Evolutionary conservation across 2,329 filamentous ascomycete species (phyloP).

Genomic region (Drechmeria coniospora): DNA sequence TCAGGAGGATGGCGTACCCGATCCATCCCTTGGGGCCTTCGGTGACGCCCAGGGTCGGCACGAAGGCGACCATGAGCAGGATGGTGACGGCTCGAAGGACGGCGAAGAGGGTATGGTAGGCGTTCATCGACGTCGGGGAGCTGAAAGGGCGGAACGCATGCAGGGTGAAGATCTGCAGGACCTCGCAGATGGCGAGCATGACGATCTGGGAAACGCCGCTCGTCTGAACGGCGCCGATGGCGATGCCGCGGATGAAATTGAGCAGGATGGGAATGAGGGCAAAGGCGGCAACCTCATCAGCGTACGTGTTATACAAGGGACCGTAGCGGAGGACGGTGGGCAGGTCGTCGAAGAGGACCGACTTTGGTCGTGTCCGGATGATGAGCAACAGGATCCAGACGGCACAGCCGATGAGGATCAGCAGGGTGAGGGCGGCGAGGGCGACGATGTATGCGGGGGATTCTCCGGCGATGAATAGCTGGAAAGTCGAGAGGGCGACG

Average conservation of each 20-base stretch:
- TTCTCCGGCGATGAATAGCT: constrained; percentile 58
- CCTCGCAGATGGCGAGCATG: constrained; percentile 83
- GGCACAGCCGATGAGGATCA: constrained; percentile 57
- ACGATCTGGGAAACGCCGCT: constrained; percentile 90
- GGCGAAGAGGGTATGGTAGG: constrained; percentile 79
- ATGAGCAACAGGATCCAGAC: constrained; percentile 72
- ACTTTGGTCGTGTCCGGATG: constrained; percentile 63
- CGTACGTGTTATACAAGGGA: constrained; percentile 93
- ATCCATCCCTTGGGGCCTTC: constrained; percentile 85
- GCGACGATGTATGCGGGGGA: constrained; percentile 59
- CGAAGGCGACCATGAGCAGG: constrained; percentile 67
- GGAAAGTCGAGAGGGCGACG: constrained; percentile 76
- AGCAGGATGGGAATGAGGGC: constrained; percentile 75
- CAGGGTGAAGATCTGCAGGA: constrained; percentile 74
- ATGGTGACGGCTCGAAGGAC: constrained; percentile 60
- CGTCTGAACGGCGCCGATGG: constrained; percentile 82
- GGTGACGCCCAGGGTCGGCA: constrained; percentile 63
- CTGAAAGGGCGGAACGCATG: constrained; percentile 85
- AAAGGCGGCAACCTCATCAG: constrained; percentile 81
- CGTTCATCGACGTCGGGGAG: constrained; percentile 89
- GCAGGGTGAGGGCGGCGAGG: constrained; percentile 59
- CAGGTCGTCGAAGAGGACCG: constrained; percentile 84
- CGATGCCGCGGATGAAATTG: constrained; percentile 73
- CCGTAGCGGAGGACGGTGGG: constrained; percentile 81
- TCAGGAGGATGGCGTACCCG: constrained; percentile 74